A percentile compares a stretch with the other conserved stretches of the same genome.
These are phyloP conservation scores for Pyricularia pennisetigena DNA, from an alignment of 2,329 filamentous ascomycete genomes.

Conservation along the genomic window DNA sequence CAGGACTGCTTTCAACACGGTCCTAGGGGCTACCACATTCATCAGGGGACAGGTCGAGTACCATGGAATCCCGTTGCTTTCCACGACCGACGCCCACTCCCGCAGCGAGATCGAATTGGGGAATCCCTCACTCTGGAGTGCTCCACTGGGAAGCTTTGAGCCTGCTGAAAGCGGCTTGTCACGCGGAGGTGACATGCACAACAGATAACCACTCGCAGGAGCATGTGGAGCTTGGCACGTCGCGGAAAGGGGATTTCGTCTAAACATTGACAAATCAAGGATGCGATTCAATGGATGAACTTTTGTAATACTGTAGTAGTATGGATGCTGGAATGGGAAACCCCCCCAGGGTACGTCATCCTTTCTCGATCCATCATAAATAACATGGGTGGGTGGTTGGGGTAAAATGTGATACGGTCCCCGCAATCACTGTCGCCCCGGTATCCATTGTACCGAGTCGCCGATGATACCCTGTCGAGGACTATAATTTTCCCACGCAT, in stretches of 20 bases:
- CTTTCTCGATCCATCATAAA: background rate
- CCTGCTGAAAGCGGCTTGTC: background rate
- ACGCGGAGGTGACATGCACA: background rate
- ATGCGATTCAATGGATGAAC: background rate
- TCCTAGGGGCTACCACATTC: constrained; percentile 15
- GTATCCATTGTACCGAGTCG: background rate
- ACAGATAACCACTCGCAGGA: background rate
- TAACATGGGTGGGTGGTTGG: background rate
- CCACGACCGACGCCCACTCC: constrained; percentile 29
- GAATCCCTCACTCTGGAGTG: background rate
- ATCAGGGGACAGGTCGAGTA: constrained; percentile 9
- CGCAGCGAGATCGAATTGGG: constrained; percentile 24
- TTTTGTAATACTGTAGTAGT: background rate
- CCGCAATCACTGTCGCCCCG: background rate
- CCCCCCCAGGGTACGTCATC: background rate
- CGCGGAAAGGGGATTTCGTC: background rate
- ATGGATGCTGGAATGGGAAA: background rate
- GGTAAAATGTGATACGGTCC: background rate
- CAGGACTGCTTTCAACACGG: constrained; percentile 18
- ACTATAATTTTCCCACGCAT: background rate
- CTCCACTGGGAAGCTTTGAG: background rate
- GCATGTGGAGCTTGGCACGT: background rate
- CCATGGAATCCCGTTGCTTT: constrained; percentile 21
- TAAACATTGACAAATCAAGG: background rate
- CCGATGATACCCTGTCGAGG: background rate